Evolutionary conservation across 2,329 filamentous ascomycete genomes (phyloP).

Genomic region (Purpureocillium lavendulum): DNA sequence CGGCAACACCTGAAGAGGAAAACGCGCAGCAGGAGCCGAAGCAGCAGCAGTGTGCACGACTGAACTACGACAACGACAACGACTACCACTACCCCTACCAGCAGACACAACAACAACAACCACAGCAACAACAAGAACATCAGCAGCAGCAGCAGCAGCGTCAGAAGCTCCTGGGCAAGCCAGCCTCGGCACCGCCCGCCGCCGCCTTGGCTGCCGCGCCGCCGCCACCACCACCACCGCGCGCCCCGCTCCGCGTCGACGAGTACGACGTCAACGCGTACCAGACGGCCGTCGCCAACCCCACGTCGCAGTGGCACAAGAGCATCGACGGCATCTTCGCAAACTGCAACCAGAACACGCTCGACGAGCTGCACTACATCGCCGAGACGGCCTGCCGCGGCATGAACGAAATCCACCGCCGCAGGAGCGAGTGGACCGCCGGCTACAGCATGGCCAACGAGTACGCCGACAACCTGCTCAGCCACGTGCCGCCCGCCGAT

Average conservation of each 20-base stretch:
- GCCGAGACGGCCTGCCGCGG: slow-evolving; percentile 34
- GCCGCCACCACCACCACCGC: too few relatives aligned
- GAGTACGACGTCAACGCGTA: slow-evolving; percentile 29
- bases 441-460: slow-evolving; percentile 21
- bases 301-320: slow-evolving; percentile 32
- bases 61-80: too few relatives aligned
- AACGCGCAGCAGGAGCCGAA: too few relatives aligned
- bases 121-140: too few relatives aligned
- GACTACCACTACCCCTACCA: not conserved
- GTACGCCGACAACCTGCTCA: slow-evolving; percentile 20
- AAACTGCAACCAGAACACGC: slow-evolving; percentile 33
- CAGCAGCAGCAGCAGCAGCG: too few relatives aligned
- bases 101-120: too few relatives aligned
- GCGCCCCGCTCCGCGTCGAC: slow-evolving; percentile 13
- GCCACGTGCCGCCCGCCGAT: slow-evolving; percentile 2
- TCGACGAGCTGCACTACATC: slow-evolving; percentile 35
- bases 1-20: too few relatives aligned
- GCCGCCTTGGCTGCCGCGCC: slow-evolving; percentile 6
- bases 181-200: slow-evolving; percentile 13
- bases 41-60: too few relatives aligned
- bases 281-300: slow-evolving; percentile 26
- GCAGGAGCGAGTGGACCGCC: slow-evolving; percentile 19
- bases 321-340: slow-evolving; percentile 35
- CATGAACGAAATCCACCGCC: slow-evolving; percentile 32
- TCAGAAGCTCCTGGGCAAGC: not conserved